Base-by-base conservation (phyloP, 208 protist species). In the Acanthamoeba triangularis region DNA sequence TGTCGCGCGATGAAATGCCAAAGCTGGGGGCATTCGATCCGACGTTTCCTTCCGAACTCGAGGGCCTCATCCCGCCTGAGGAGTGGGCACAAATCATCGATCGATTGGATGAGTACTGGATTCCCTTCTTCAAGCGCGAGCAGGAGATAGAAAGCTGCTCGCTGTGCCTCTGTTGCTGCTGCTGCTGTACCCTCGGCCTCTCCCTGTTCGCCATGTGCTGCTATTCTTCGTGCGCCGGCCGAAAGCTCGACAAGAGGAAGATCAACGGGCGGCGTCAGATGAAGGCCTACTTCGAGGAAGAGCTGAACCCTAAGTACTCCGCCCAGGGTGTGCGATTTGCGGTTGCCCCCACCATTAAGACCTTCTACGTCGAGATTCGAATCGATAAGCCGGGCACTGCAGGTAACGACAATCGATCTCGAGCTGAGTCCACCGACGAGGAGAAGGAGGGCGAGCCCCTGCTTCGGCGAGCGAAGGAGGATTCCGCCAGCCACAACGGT, bases 321-420 rank as follows among this genome's bases (percentile, higher is more conserved):
- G 37, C 23, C 54, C n/a, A 7, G 35, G 87, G 87, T 6, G 61
- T 93, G 25, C 56, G 47, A 67, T 93, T 93, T 20, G 56, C 65
- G 2, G 87, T 93, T 1, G 67, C 87, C 3, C 87, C 87, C 5
- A 93, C 87, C 41, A 56, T 78, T 20, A 69, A 78, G 63, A 93
- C 56, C 28, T 93, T 93, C 47, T 93, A 93, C 61, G 61, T 93
- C 23, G 87, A 93, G 65, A 93, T 93, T 33, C 14, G 87, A 52
- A 20, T 88, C 20, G 52, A 56, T 49, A 63, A 88, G 80, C 72
- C 72, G 8, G 72, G 72, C 37, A 23, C 23, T 11, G 61, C 61
- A 25, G 65, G 65, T 11, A 25, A 37, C 16, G 49, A 47, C 41
- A 41, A 76, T 14, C 33, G 72, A 82, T 30, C 72, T 28, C 72